These are phyloP conservation scores for Alternaria consortialis DNA, from an alignment of 2,329 filamentous ascomycete genomes.

Conservation along the genomic window DNA sequence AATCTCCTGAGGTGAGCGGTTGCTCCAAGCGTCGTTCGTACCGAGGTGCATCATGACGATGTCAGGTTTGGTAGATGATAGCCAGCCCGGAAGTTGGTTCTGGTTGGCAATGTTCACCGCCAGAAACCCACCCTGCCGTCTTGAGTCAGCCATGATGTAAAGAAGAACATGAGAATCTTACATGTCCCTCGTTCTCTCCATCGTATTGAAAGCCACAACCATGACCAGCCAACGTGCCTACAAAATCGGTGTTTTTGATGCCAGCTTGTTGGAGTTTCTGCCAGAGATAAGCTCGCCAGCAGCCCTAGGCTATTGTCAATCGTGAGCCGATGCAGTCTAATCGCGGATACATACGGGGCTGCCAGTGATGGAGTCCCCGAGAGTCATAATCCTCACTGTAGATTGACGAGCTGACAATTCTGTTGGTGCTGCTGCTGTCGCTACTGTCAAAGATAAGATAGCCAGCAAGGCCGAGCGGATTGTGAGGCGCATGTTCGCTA, in stretches of 20 bases:
- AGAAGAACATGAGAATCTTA: slow-evolving; percentile 8
- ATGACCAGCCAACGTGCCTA: slow-evolving; percentile 39
- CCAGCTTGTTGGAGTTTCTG: slow-evolving; percentile 31
- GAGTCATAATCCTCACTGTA: slow-evolving; percentile 34
- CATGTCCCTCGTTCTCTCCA: slow-evolving; percentile 55
- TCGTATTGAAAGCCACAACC: slow-evolving; percentile 55
- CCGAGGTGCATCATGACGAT: slow-evolving; percentile 56
- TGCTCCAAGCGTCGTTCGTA: slow-evolving; percentile 53
- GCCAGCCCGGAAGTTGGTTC: slow-evolving; percentile 50
- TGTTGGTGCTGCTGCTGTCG: slow-evolving; percentile 6
- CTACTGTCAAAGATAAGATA: not conserved
- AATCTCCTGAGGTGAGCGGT: slow-evolving; percentile 38
- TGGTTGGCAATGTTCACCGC: slow-evolving; percentile 51
- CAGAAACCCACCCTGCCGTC: slow-evolving; percentile 15
- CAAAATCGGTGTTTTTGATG: slow-evolving; percentile 38
- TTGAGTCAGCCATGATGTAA: not conserved
- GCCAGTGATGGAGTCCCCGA: slow-evolving; percentile 38
- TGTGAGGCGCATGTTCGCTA: slow-evolving; percentile 3
- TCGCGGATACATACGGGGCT: slow-evolving; percentile 15
- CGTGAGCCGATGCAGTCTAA: not conserved
- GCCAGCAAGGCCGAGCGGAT: slow-evolving; percentile 1
- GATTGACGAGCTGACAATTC: slow-evolving; percentile 18
- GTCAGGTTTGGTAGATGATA: slow-evolving; percentile 49
- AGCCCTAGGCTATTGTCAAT: slow-evolving; percentile 29
- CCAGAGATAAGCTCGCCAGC: slow-evolving; percentile 42